phyloP scores from a whole-genome alignment of 805 yeast species.

The Tetrapisispora namnaoensis region DNA sequence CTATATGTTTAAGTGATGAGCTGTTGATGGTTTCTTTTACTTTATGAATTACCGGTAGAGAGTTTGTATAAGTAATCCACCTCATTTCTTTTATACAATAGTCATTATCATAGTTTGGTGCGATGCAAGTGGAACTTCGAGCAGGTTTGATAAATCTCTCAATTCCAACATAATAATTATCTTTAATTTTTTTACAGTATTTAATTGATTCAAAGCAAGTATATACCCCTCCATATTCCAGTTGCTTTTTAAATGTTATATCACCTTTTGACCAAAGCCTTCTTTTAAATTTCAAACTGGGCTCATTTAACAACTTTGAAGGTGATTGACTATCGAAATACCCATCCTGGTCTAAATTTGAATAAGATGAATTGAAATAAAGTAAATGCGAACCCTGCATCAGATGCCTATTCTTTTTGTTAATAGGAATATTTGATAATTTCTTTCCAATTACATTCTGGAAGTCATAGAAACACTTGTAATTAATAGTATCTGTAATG shows the following conservation, averaged over 20 bases:
- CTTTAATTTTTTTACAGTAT: slow-evolving; percentile 30
- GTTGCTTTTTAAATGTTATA: slow-evolving; percentile 34
- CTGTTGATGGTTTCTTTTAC: not conserved
- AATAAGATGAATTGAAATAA: slow-evolving; percentile 51
- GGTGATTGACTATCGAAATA: slow-evolving; percentile 77
- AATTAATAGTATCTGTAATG: not conserved
- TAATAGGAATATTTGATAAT: not conserved
- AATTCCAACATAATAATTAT: slow-evolving; percentile 44
- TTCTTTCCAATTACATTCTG: not conserved
- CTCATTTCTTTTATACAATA: slow-evolving; percentile 43
- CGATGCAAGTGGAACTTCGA: too few species aligned
- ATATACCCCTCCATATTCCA: slow-evolving; percentile 32
- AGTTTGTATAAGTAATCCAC: slow-evolving; percentile 51
- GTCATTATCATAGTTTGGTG: slow-evolving; percentile 8
- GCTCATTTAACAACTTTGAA: slow-evolving; percentile 10
- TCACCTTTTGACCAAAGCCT: slow-evolving; percentile 79
- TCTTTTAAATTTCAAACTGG: slow-evolving; percentile 33
- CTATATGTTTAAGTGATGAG: not conserved
- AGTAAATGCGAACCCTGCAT: slow-evolving; percentile 55
- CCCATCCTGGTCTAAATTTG: slow-evolving; percentile 55
- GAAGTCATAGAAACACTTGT: not conserved
- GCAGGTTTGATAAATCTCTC: slow-evolving; percentile 35
- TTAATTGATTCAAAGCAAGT: slow-evolving; percentile 46
- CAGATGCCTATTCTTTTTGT: slow-evolving; percentile 10
- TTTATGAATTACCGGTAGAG: slow-evolving; percentile 8